A percentile compares a stretch with the other conserved stretches of the same genome.
phyloP scores from a whole-genome alignment of 257 asterid species.

The Jaltomata sinuosa region DNA sequence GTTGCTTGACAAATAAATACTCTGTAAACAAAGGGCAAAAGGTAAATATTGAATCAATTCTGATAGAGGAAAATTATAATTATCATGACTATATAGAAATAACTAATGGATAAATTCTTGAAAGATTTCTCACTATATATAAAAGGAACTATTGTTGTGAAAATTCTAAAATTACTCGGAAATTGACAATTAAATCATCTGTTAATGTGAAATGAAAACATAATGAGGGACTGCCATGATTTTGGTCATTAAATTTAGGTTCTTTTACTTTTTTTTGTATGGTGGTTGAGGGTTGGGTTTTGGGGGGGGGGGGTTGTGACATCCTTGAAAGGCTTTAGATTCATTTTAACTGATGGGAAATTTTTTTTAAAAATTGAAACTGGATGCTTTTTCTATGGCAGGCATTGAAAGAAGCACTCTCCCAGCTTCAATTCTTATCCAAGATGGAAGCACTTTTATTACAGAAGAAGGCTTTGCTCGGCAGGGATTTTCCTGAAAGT shows the following conservation, averaged over 20 bases:
- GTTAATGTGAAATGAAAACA: not conserved
- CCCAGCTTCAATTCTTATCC: slow-evolving; percentile 49
- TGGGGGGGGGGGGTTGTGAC: too few species aligned
- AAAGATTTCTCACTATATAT: not conserved
- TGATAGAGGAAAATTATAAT: not conserved
- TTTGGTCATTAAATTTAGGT: not conserved
- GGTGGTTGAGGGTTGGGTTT: too few species aligned
- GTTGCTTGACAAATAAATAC: not conserved
- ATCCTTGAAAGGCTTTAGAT: not conserved
- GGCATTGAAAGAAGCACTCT: slow-evolving; percentile 56
- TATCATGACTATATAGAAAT: not conserved
- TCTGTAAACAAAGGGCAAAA: not conserved
- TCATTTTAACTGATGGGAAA: not conserved
- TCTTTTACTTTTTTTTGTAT: too few species aligned
- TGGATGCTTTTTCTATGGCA: slow-evolving; percentile 21
- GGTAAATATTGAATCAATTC: not conserved
- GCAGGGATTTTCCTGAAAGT: slow-evolving; percentile 28
- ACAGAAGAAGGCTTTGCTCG: slow-evolving; percentile 42
- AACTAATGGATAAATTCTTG: not conserved
- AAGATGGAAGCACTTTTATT: slow-evolving; percentile 56
- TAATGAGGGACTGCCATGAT: not conserved
- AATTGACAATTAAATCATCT: not conserved
- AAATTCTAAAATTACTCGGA: not conserved
- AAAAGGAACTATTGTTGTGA: not conserved
- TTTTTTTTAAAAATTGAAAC: not conserved